A percentile compares a stretch with the other conserved stretches of the same genome.
Conservation (phyloP, 2,329 filamentous ascomycete species). For the Pleoardoris graminearum region DNA sequence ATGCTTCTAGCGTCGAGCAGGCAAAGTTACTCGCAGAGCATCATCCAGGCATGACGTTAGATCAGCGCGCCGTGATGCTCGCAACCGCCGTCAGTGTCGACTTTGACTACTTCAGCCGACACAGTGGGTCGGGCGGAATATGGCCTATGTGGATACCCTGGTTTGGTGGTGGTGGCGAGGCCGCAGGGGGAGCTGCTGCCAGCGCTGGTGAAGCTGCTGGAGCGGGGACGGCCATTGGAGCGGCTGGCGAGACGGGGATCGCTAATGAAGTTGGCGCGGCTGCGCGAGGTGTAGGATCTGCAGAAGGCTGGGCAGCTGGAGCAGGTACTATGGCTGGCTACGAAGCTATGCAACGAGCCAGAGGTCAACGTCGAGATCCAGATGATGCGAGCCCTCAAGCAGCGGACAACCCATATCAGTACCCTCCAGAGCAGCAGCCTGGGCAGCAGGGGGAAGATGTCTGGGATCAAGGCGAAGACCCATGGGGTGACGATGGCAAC, state of each 20-base stretch:
- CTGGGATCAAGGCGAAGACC: conserved; percentile 34
- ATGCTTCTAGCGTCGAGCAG: conserved; percentile 45
- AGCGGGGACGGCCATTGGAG: conserved; percentile 44
- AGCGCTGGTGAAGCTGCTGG: conserved; percentile 38
- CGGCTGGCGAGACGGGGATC: conserved; percentile 49
- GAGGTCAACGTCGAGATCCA: conserved; percentile 30
- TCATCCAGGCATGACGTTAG: conserved; percentile 62
- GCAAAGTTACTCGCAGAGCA: conserved; percentile 21
- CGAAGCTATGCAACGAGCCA: conserved; percentile 63
- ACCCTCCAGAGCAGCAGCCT: conserved; percentile 22
- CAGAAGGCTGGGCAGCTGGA: conserved; percentile 53
- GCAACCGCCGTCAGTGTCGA: conserved; percentile 67
- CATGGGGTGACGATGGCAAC: conserved; percentile 29
- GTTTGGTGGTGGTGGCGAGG: conserved; percentile 42
- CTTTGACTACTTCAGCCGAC: conserved; percentile 69
- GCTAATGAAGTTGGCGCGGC: conserved; percentile 55
- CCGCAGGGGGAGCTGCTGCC: conserved; percentile 45
- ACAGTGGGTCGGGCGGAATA: conserved; percentile 54
- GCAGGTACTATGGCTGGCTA: conserved; percentile 65
- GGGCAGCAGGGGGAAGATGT: conserved; percentile 27
- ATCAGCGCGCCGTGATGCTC: conserved; percentile 68
- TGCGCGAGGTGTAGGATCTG: conserved; percentile 43
- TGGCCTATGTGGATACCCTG: conserved; percentile 57
- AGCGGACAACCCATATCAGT: conserved; percentile 23
- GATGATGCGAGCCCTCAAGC: conserved; percentile 8